Percentiles rank a stretch among this genome's conserved stretches.
These are phyloP conservation scores for Ophiostoma ips DNA, from an alignment of 2,329 filamentous ascomycete species.

Conservation along the genomic window DNA sequence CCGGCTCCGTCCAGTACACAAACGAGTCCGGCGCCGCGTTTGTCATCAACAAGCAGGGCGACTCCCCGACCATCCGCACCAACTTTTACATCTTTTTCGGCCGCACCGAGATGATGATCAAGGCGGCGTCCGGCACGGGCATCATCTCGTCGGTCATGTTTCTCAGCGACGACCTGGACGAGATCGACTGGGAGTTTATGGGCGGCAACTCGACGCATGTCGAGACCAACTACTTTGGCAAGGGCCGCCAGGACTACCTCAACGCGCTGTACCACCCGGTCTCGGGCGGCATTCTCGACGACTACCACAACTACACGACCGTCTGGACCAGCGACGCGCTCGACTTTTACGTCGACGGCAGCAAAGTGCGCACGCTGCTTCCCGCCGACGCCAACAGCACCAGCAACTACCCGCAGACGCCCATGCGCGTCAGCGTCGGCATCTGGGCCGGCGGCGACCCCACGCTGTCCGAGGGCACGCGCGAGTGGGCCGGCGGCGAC, in stretches of 20 bases:
- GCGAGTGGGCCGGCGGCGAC: constrained; percentile 42
- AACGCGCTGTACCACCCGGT: constrained; percentile 47
- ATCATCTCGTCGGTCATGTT: constrained; percentile 75
- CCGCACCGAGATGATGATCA: constrained; percentile 62
- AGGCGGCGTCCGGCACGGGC: constrained; percentile 59
- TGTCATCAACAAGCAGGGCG: constrained; percentile 52
- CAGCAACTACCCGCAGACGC: constrained; percentile 59
- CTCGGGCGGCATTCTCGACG: constrained; percentile 38
- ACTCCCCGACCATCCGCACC: constrained; percentile 66
- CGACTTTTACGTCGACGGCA: constrained; percentile 57
- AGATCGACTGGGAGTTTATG: constrained; percentile 78
- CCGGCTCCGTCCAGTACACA: constrained; percentile 49
- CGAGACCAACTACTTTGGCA: constrained; percentile 68
- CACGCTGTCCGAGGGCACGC: constrained; percentile 33
- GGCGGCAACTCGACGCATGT: constrained; percentile 50
- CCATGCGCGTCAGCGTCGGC: constrained; percentile 55
- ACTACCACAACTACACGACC: constrained; percentile 64
- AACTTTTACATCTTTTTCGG: constrained; percentile 82
- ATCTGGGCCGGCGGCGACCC: constrained; percentile 52
- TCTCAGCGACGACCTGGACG: constrained; percentile 71
- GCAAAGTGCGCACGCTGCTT: constrained; percentile 47
- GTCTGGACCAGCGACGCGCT: constrained; percentile 56
- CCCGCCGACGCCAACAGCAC: constrained; percentile 48
- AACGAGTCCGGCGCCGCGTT: constrained; percentile 50
- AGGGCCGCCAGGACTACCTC: constrained; percentile 37